Evolutionary conservation across 2,329 filamentous ascomycete genomes (phyloP), one percentile per base, ranked within the genome.

Genomic region (Trichoderma aggressivum): DNA sequence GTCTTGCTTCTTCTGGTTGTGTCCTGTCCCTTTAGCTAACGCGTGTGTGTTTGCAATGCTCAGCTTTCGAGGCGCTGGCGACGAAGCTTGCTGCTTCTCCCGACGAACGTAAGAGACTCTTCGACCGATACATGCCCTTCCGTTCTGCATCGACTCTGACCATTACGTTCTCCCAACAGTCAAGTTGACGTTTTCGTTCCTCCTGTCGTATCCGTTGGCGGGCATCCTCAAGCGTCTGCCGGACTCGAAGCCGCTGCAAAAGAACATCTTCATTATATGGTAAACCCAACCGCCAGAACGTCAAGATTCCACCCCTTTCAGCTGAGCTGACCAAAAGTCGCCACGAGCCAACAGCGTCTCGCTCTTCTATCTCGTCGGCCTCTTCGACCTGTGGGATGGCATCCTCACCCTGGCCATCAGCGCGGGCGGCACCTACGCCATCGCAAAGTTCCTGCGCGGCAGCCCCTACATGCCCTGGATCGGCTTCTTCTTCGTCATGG

Each of bases 391-490:
- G 61, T 98, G 95, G 94, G 85, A 83, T 80, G 97, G 96, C 70
- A 82, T 97, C 16, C 87, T 88, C 50, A 97, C 94, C 3, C 84
- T 99, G 50, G 80, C 92, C 71, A 90, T 97, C 79, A 94, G 93
- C 78, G 90, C 95, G 1, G 88, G 87, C 21, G 94, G 90, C 63
- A 89, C 93, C 64, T 99, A 98, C 79, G 85, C 87, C 74, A 96
- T 99, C 75, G 92, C 95, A 66, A 89, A 91, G 75, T 94, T 90
- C 79, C 84, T 98, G 58, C 88, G 94, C 75, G 81, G 80, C 43
- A 94, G 94, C 24, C 93, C 94, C 0, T 93, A 95, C 79, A 99
- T 99, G 96, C 96, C 96, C 84, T 99, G 96, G 96, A 86, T 98
- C 63, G 94, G 90, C 72, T 99, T 99, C 81, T 85, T 93, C 63